phyloP scores from a whole-genome alignment of 2,329 filamentous ascomycete genomes.

The Penicillium sp. region DNA sequence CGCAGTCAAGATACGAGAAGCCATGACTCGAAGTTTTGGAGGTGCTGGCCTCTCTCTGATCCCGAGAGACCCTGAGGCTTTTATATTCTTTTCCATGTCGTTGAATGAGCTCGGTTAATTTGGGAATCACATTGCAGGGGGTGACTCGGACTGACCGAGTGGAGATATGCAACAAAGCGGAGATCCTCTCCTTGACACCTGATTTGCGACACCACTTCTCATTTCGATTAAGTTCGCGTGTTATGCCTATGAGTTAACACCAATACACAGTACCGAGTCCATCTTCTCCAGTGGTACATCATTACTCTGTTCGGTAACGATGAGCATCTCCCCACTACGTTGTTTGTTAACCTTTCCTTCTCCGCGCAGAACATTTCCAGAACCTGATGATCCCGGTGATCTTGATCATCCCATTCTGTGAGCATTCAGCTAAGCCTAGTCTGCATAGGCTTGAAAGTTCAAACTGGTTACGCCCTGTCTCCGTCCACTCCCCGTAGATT shows the following conservation, averaged over 20 bases:
- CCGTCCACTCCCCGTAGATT: conserved; percentile 13
- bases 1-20: conserved; percentile 20
- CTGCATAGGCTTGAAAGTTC: neutral
- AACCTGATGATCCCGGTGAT: neutral
- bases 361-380: neutral
- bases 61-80: neutral
- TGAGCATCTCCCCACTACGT: neutral
- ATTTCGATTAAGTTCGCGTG: too few species aligned
- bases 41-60: neutral
- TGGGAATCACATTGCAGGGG: neutral
- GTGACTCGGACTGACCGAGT: neutral
- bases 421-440: neutral
- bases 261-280: too few species aligned
- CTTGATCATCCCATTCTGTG: neutral
- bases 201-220: neutral
- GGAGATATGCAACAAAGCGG: conserved; percentile 3
- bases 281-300: neutral
- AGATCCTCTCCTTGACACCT: conserved; percentile 2
- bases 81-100: conserved; percentile 10
- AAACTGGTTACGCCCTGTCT: neutral
- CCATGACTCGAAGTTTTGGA: conserved; percentile 7
- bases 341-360: neutral
- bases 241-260: too few species aligned
- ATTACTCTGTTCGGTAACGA: neutral
- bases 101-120: neutral